phyloP scores from a whole-genome alignment of 1,139 yeast genomes.

The Debaryomycetaceae sp. region DNA sequence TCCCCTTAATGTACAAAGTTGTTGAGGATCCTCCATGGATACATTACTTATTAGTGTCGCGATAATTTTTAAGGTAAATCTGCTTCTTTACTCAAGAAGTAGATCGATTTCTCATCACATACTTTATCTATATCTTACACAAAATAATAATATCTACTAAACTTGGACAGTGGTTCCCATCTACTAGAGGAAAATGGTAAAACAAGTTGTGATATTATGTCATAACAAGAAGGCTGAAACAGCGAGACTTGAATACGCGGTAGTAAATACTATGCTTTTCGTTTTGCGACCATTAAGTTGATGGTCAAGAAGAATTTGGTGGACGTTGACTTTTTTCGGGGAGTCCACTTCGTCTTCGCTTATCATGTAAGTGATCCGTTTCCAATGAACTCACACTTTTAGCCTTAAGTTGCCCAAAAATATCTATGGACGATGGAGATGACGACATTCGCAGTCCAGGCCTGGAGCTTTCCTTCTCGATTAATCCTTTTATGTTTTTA shows the following conservation, averaged over 20 bases:
- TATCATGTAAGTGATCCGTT: neutral
- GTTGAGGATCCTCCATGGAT: neutral
- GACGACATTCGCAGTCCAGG: constrained; percentile 4
- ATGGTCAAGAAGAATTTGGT: neutral
- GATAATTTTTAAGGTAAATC: too few species aligned
- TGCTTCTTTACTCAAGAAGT: too few species aligned
- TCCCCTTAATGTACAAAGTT: constrained; percentile 14
- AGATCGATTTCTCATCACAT: neutral
- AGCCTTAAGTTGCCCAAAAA: constrained; percentile 2
- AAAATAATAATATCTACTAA: too few species aligned
- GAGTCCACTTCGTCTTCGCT: neutral
- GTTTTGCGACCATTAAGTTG: too few species aligned
- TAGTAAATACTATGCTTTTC: too few species aligned
- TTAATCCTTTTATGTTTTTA: neutral
- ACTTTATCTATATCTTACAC: neutral
- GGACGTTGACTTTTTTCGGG: neutral
- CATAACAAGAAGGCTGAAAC: too few species aligned
- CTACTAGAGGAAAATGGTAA: too few species aligned
- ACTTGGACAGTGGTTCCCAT: too few species aligned
- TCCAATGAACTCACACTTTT: neutral
- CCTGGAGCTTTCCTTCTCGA: neutral
- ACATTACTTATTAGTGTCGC: too few species aligned
- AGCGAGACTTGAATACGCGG: too few species aligned
- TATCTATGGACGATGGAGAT: constrained; percentile 9
- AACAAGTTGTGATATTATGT: too few species aligned